Base-by-base conservation (phyloP, 768 basidiomycete species). In the Albatrellus ellisii region DNA sequence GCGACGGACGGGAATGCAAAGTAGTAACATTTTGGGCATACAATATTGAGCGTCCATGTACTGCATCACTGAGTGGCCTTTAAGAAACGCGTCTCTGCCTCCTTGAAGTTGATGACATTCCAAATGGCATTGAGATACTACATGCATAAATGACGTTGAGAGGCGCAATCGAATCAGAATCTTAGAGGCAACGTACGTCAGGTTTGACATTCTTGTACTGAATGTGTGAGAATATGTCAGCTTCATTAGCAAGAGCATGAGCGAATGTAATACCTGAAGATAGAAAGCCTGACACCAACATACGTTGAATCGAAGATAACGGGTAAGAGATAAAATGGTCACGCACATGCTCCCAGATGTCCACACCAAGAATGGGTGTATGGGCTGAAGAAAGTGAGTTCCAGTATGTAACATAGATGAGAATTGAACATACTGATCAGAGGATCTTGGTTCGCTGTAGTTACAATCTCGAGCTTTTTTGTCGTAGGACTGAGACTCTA, bases 371-470 rank as follows among this genome's bases (percentile, higher is more conserved):
- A 56, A 99, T 80, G 15, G 94, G 91, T 14, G 72, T 70, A 62
- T 91, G 86, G 3, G 80, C 86, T n/a, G 7, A 7, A 21, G 20
- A 8, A 12, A 18, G 4, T 9, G 3, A 36, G 6, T 5, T 10
- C 5, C 5, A 14, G 6, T 4, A 32, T 6, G 11, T 10, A 18
- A 32, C 4, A 12, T n/a, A 32, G 4, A 32, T n/a, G 11, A 4
- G 31, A 17, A 3, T 32, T 5, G 10, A 12, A 21, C 35, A 14
- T 21, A 36, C 35, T 59, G 50, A 75, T 62, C 39, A 90, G 64
- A 20, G 95, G 95, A 59, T 99, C 95, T 65, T 99, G 95, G 67
- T 99, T 98, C 6, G 89, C 66, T 10, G 95, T 99, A 17, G 94
- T 90, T 40, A 84, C 77, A 40, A 95, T 74, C 60, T 94, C 91